Evolutionary conservation across 2,329 filamentous ascomycete genomes (phyloP), one percentile per base, ranked within the genome.

Genomic region (Tolypocladium album): DNA sequence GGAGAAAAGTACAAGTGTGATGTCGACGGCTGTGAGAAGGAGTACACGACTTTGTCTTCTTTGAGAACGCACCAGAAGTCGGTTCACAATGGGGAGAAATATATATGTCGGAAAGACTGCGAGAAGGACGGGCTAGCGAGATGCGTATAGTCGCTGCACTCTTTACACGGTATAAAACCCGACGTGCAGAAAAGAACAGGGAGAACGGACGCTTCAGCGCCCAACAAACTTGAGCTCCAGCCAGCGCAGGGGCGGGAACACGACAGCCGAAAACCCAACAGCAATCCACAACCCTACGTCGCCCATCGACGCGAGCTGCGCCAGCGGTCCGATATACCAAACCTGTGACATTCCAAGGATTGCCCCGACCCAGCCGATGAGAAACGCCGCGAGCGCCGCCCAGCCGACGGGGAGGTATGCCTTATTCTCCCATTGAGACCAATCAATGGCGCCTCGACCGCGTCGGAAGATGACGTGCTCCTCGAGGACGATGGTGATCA

Each of bases 291-390:
- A 70, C 24, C 82, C 83, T 57, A 73, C 75, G 34, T 72, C 76
- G 67, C 60, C 76, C 71, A 47, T 84, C 79, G 59, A 63, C 2
- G 85, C 85, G 38, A 82, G 74, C 67, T 74, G 69, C 0, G 82
- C 82, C 62, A 86, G 79, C 0, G 82, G 82, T 0, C 83, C 83
- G 4, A 78, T 77, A 59, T 80, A 86, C 82, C 82, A 86, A 1
- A 76, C 78, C 66, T 84, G 81, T 2, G 75, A 77, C 79, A 86
- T 85, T 8, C 80, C 79, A 0, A 83, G 80, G 1, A 86, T 70
- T 1, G 84, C 77, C n/a, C 84, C 71, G 3, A 70, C 76, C 68
- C 79, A 75, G 24, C 77, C 78, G 12, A 78, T 58, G 1, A 79
- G 42, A 7, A 76, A 82, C 5, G 76, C 75, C 1, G 69, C 70